These are phyloP conservation scores for Neurospora pannonica DNA, from an alignment of 495 filamentous ascomycete genomes.

Conservation along the genomic window DNA sequence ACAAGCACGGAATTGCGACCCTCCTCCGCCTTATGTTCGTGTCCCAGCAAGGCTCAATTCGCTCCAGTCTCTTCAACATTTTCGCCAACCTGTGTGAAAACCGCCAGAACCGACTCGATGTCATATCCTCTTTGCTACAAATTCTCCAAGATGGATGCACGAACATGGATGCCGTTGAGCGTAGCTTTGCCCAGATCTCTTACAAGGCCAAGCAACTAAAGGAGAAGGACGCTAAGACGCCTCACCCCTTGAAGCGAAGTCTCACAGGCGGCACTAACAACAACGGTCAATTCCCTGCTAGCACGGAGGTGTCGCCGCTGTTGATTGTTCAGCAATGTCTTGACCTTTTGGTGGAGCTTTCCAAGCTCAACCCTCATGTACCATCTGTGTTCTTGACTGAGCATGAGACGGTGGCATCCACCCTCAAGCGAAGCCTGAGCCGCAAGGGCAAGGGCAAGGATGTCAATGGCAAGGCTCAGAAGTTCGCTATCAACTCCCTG, in stretches of 20 bases:
- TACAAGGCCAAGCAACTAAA: constrained; percentile 76
- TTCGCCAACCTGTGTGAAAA: constrained; percentile 88
- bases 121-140: constrained; percentile 85
- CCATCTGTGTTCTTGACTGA: constrained; percentile 92
- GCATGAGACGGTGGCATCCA: constrained; percentile 65
- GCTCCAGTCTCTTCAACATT: constrained; percentile 71
- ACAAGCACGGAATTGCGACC: constrained; percentile 90
- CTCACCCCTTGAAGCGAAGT: constrained; percentile 63
- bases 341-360: constrained; percentile 67
- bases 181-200: constrained; percentile 88
- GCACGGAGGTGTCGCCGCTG: constrained; percentile 77
- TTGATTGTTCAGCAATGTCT: constrained; percentile 96
- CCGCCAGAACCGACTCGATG: constrained; percentile 84
- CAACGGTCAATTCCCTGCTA: constrained; percentile 39
- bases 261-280: constrained; percentile 31
- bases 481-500: constrained; percentile 85
- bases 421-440: constrained; percentile 64
- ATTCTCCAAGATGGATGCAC: constrained; percentile 94
- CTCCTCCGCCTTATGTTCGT: constrained; percentile 95
- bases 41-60: constrained; percentile 68
- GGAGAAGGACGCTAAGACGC: constrained; percentile 61
- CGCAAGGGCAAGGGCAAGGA: constrained; percentile 75
- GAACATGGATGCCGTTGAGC: constrained; percentile 87
- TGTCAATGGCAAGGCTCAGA: constrained; percentile 69
- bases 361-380: constrained; percentile 69